Evolutionary conservation across 495 filamentous ascomycete species (phyloP), one percentile per base, ranked within the genome.

Genomic region (Jackrogersella multiformis): DNA sequence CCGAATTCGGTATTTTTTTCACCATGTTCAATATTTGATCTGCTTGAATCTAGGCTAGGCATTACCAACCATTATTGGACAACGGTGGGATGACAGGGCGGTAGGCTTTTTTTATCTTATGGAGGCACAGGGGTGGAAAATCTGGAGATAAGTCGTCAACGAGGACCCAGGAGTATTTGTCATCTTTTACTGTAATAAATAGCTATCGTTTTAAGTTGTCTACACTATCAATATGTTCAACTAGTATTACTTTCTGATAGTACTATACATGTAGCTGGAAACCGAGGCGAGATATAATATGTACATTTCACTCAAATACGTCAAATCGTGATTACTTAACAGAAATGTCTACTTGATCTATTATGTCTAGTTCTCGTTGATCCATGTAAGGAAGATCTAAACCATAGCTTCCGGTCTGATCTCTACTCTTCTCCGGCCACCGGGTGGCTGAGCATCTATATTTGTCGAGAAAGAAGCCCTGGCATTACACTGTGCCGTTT

Each of bases 391-490:
- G 26, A 51, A 34, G 36, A 51, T 51, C 51, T n/a, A 13, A 26
- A 13, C 56, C 20, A 30, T 48, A 23, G 42, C 36, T 12, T 24
- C 20, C 41, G 20, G 12, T 34, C 6, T 35, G 28, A 13, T 10
- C 16, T 45, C 42, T 32, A 16, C 30, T 41, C 20, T 46, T 35
- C 42, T 35, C 18, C 13, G 16, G 35, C 21, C 23, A 20, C 56
- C 30, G 28, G 36, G 64, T 53, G 57, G 64, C 64, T 68, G 28
- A 58, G 64, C 32, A 30, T 16, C 44, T 54, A 58, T 44, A 39
- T 52, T 61, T 61, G 42, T 63, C 38, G 20, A 45, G 16, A 23
- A 38, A 16, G 35, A n/a, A 44, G n/a, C 18, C n/a, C 28, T 16
- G 20, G 8, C 5, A 0, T 24, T 21, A 32, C 52, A 36, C 59